Evolutionary conservation across 345 rosid species (phyloP).

Genomic region (Ceriops tagal): DNA sequence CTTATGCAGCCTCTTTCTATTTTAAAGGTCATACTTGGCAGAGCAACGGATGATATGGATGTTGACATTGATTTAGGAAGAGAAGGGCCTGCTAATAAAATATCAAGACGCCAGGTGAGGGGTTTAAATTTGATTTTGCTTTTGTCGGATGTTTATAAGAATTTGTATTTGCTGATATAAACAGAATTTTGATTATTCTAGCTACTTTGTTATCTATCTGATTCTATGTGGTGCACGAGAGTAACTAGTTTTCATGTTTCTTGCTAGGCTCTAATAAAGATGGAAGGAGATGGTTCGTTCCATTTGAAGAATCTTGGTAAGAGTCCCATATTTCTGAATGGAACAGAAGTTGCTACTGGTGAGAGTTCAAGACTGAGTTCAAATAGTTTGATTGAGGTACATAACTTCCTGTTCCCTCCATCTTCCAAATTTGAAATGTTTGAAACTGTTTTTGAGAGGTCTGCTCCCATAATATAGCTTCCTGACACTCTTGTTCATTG

Average conservation of each 20-base stretch:
- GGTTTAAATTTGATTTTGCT: background rate
- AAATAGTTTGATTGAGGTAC: conserved; percentile 61
- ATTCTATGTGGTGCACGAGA: conserved; percentile 5
- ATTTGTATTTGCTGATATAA: background rate
- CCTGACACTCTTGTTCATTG: conserved; percentile 1
- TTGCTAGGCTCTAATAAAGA: conserved; percentile 59
- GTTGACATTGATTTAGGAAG: conserved; percentile 32
- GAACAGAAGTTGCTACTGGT: conserved; percentile 47
- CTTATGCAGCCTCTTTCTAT: background rate
- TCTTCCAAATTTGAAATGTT: conserved; percentile 1
- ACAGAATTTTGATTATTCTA: background rate
- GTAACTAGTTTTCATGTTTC: conserved; percentile 13
- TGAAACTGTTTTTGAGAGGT: background rate
- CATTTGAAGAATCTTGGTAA: conserved; percentile 63
- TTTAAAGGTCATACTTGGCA: conserved; percentile 27
- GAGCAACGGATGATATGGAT: conserved; percentile 31
- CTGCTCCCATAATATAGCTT: background rate
- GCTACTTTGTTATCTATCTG: conserved; percentile 4
- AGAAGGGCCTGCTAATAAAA: conserved; percentile 33
- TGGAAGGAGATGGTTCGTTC: conserved; percentile 62
- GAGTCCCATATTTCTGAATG: conserved; percentile 48
- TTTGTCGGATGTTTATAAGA: background rate
- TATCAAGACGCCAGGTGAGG: conserved; percentile 34
- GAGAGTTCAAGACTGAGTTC: conserved; percentile 36
- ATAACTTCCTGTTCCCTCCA: background rate